phyloP scores from a whole-genome alignment of 148 eudicot species.

The Rhododendron molle region DNA sequence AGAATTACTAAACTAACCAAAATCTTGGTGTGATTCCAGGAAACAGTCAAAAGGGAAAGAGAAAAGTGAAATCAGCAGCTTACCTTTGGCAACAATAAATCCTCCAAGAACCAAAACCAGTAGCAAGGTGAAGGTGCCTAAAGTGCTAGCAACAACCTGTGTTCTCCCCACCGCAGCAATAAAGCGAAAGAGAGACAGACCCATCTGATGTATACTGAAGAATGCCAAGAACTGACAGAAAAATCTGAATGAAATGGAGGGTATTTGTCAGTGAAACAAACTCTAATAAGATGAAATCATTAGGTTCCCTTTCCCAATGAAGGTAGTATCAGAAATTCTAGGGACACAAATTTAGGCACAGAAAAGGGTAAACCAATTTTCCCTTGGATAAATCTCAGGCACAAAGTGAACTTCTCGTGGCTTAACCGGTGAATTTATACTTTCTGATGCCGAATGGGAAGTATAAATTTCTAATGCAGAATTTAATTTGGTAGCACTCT shows the following conservation, averaged over 20 bases:
- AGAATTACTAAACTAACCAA: background rate
- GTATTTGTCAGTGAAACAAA: background rate
- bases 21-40: background rate
- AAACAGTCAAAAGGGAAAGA: background rate
- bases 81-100: slow-evolving; percentile 64
- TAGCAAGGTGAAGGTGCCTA: slow-evolving; percentile 43
- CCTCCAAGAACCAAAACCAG: slow-evolving; percentile 61
- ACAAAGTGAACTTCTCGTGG: background rate
- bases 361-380: background rate
- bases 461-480: background rate
- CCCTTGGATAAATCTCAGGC: background rate
- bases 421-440: background rate
- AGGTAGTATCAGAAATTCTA: background rate
- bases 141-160: slow-evolving; percentile 44
- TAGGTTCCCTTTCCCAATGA: background rate
- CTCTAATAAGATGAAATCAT: background rate
- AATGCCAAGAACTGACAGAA: slow-evolving; percentile 58
- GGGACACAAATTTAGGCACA: background rate
- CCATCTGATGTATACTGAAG: slow-evolving; percentile 65
- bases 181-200: slow-evolving; percentile 57
- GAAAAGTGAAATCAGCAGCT: slow-evolving; percentile 2
- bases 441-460: background rate
- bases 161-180: slow-evolving; percentile 63
- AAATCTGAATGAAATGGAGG: slow-evolving; percentile 36
- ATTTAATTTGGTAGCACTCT: background rate